phyloP scores from a whole-genome alignment of 2,329 filamentous ascomycete species.

The Aspergillus sp. region DNA sequence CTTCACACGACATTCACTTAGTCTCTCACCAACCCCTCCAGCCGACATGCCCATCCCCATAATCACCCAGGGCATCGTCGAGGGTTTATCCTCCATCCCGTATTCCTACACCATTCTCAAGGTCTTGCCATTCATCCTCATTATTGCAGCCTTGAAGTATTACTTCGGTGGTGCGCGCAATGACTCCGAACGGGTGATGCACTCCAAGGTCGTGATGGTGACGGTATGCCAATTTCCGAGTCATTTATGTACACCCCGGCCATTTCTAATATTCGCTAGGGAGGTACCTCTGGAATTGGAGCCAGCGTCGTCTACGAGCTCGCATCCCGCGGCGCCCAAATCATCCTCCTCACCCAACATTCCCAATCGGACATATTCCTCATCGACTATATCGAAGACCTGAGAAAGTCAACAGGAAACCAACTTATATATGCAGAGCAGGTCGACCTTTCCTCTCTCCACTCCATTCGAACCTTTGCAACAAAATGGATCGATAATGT shows the following conservation, averaged over 20 bases:
- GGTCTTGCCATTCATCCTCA: constrained; percentile 50
- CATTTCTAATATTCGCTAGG: constrained; percentile 45
- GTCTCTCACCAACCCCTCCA: not conserved
- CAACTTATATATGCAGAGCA: constrained; percentile 93
- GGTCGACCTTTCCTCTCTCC: constrained; percentile 83
- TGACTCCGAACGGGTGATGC: constrained; percentile 76
- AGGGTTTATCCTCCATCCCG: constrained; percentile 57
- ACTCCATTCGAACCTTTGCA: constrained; percentile 88
- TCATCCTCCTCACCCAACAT: constrained; percentile 84
- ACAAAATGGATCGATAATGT: constrained; percentile 98
- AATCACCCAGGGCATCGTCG: constrained; percentile 52
- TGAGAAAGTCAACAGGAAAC: constrained; percentile 75
- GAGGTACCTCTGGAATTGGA: constrained; percentile 91
- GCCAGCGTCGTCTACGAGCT: constrained; percentile 72
- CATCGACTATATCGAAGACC: constrained; percentile 86
- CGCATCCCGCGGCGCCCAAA: constrained; percentile 79
- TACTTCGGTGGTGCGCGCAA: constrained; percentile 77
- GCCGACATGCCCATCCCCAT: constrained; percentile 61
- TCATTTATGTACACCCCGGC: not conserved
- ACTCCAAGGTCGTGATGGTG: constrained; percentile 89
- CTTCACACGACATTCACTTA: not conserved
- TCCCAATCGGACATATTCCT: constrained; percentile 82
- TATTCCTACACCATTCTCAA: constrained; percentile 55
- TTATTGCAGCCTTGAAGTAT: constrained; percentile 64
- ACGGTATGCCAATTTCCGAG: constrained; percentile 59